phyloP scores from a whole-genome alignment of 2,329 filamentous ascomycete genomes.

The Aspergillus pseudotamarii region DNA sequence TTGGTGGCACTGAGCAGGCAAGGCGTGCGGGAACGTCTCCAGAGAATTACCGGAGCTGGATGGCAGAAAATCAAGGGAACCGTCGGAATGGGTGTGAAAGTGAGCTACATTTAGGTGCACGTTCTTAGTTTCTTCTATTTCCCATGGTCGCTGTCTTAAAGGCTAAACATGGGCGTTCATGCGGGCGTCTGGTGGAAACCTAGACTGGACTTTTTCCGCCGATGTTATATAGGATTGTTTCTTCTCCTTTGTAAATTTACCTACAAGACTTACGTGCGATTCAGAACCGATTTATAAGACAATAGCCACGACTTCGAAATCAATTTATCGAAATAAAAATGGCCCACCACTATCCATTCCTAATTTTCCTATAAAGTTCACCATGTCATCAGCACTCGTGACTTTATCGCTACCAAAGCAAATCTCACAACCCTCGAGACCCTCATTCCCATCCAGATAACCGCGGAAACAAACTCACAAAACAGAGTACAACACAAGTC shows the following conservation, averaged over 20 bases:
- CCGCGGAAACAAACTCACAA: conserved; percentile 38
- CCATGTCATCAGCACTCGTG: conserved; percentile 2
- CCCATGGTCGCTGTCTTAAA: conserved; percentile 10
- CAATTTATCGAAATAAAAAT: neutral
- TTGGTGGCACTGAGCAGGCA: conserved; percentile 74
- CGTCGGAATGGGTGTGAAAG: conserved; percentile 94
- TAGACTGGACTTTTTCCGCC: conserved; percentile 1
- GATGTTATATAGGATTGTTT: conserved; percentile 10
- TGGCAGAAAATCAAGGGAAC: conserved; percentile 85
- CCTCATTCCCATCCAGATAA: conserved; percentile 25
- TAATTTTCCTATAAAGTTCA: neutral
- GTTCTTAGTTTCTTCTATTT: conserved; percentile 15
- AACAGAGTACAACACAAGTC: conserved; percentile 43
- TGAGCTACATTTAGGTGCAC: conserved; percentile 77
- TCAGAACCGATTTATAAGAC: neutral
- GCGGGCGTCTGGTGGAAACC: neutral
- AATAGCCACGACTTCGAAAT: neutral
- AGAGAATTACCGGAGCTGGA: conserved; percentile 66
- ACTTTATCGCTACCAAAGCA: neutral
- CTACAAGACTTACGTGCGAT: neutral
- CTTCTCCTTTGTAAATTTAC: conserved; percentile 6
- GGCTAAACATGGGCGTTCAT: neutral
- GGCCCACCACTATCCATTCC: neutral
- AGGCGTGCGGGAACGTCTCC: conserved; percentile 73
- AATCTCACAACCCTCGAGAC: conserved; percentile 14